Base-by-base conservation (phyloP, 1,284 basidiomycete genomes). In the Afroboletus lepidellus region DNA sequence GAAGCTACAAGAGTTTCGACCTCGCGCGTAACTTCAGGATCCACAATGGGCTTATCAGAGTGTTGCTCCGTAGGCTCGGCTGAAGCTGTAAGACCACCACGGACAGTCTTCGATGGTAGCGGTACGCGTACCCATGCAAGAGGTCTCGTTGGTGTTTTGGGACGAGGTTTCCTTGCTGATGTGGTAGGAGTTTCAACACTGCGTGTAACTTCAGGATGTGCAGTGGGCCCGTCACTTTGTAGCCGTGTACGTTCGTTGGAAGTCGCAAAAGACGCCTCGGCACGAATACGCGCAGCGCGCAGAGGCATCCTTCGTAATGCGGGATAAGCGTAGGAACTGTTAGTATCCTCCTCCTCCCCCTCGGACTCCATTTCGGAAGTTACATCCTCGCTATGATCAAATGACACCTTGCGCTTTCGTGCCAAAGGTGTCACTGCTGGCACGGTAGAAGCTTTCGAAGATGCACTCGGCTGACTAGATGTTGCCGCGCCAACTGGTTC, bases 381-480 rank as follows among this genome's bases (percentile, higher is more conserved):
- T 8, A 13, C n/a, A 12, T 12, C 21, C 4, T 25, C 16, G 23
- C 4, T 24, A 27, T 38, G 39, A 16, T 29, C 44, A 27, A 63
- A 53, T 5, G 61, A 59, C 34, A 55, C 54, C 46, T 46, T 66
- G 46, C 57, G 63, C 46, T 69, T 70, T 48, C 47, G 52, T n/a
- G 34, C 24, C 23, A 41, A 29, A 21, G 30, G 3, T n/a, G 15
- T 29, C 15, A n/a, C 20, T 36, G 24, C 25, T 21, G 52, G 20
- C 8, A 50, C 34, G 34, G 36, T 21, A 38, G 56, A 21, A 20
- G 24, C 39, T 24, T 41, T 24, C 5, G 27, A 32, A 15, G 4
- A 20, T 4, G 13, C 41, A 45, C 8, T 9, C 3, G 38, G 15
- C n/a, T 24, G 23, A 2, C 12, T 5, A 27, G 29, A 13, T 21